Evolutionary conservation across 495 filamentous ascomycete genomes (phyloP).

Genomic region (Trichoderma reesei): DNA sequence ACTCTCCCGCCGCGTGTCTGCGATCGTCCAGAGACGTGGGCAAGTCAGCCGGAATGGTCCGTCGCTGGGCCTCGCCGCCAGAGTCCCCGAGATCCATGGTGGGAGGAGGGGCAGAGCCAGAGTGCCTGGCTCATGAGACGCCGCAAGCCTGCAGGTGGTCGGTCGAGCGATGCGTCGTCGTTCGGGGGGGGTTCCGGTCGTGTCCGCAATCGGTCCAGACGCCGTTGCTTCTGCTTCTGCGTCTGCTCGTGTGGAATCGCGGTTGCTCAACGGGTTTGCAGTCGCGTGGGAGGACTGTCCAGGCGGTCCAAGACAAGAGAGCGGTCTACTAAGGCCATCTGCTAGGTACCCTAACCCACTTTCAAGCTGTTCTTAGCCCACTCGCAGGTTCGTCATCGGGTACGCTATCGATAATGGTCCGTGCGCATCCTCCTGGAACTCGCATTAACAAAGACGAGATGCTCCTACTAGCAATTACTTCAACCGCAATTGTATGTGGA

Average conservation of each 20-base stretch:
- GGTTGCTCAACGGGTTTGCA: background rate
- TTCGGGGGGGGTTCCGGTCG: background rate
- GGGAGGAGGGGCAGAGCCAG: conserved; percentile 21
- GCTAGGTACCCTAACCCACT: conserved; percentile 1
- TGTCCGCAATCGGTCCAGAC: background rate
- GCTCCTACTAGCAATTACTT: too few species aligned
- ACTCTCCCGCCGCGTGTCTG: conserved; percentile 43
- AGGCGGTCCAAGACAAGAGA: conserved; percentile 1
- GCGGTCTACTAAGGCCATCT: conserved; percentile 6
- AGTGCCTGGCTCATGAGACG: conserved; percentile 5
- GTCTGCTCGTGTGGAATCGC: background rate
- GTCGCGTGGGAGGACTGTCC: conserved; percentile 2
- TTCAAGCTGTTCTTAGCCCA: background rate
- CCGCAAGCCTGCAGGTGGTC: background rate
- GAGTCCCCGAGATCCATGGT: conserved; percentile 50
- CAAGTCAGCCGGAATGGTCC: conserved; percentile 70
- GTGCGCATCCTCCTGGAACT: background rate
- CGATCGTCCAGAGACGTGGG: conserved; percentile 87
- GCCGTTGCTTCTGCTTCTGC: background rate
- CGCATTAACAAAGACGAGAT: background rate
- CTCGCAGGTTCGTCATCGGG: background rate
- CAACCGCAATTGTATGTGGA: too few species aligned
- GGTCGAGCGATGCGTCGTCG: background rate
- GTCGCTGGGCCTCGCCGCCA: conserved; percentile 31
- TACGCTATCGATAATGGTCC: background rate